Percentiles rank a stretch among this genome's conserved stretches.
Conservation (phyloP, 805 yeast species). For the Lipomyces starkeyi region DNA sequence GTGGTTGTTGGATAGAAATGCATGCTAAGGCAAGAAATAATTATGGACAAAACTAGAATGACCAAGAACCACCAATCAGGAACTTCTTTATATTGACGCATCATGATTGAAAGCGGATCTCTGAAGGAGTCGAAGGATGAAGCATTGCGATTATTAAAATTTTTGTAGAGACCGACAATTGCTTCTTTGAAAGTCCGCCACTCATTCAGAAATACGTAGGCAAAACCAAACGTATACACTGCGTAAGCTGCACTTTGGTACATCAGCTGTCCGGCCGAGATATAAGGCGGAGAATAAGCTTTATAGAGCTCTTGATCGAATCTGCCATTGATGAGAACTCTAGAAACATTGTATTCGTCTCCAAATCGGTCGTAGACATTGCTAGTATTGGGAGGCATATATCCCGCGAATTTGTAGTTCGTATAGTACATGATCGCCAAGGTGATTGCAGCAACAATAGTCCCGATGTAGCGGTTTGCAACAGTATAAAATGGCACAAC, state of each 20-base stretch:
- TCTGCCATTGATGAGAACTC: constrained; percentile 50
- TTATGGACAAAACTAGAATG: constrained; percentile 53
- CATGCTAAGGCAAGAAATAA: constrained; percentile 44
- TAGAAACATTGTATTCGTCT: constrained; percentile 51
- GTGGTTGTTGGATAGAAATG: constrained; percentile 49
- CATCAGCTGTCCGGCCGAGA: constrained; percentile 57
- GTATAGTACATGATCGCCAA: constrained; percentile 50
- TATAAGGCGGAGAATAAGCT: constrained; percentile 30
- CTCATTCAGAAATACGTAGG: constrained; percentile 66
- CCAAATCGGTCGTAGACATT: constrained; percentile 53
- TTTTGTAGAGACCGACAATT: constrained; percentile 59
- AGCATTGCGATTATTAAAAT: constrained; percentile 51
- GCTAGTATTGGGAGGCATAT: constrained; percentile 58
- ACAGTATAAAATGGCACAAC: constrained; percentile 53
- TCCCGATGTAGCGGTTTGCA: constrained; percentile 47
- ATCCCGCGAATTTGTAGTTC: constrained; percentile 56
- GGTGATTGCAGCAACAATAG: constrained; percentile 45
- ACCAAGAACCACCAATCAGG: constrained; percentile 50
- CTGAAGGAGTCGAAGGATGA: constrained; percentile 59
- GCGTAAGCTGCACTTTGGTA: constrained; percentile 46
- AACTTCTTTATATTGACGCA: constrained; percentile 64
- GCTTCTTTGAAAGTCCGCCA: constrained; percentile 61
- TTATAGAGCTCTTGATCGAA: constrained; percentile 20
- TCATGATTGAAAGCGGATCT: constrained; percentile 43
- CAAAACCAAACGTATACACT: constrained; percentile 65